Percentiles rank a stretch among this genome's conserved stretches.
Evolutionary conservation across 352 stramenopile species (phyloP).

Genomic region (Halophytophthora batemanensis): DNA sequence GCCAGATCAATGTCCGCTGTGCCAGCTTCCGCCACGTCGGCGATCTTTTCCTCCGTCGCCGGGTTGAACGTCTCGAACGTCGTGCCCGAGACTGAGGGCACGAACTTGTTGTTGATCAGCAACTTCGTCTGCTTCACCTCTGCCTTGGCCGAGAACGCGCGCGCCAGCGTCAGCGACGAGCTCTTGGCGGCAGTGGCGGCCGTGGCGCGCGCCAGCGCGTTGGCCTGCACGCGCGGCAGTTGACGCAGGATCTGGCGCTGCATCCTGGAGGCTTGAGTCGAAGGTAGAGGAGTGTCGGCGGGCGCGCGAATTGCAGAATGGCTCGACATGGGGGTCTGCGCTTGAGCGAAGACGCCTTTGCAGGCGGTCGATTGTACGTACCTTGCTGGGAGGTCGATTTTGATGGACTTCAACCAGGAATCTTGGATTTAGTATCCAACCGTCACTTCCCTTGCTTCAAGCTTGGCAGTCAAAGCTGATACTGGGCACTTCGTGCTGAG

Average conservation of each 20-base stretch:
- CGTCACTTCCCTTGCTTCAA: too few species aligned
- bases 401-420: too few species aligned
- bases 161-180: slow-evolving; percentile 17
- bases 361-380: too few species aligned
- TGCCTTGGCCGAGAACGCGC: slow-evolving; percentile 36
- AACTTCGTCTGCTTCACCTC: slow-evolving; percentile 70
- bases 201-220: slow-evolving; percentile 11
- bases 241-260: slow-evolving; percentile 52
- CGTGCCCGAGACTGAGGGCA: slow-evolving; percentile 53
- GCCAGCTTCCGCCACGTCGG: slow-evolving; percentile 53
- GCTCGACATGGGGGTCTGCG: too few species aligned
- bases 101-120: slow-evolving; percentile 87
- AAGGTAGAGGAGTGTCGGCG: slow-evolving; percentile 1
- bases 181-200: slow-evolving; percentile 18
- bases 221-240: slow-evolving; percentile 18
- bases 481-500: too few species aligned
- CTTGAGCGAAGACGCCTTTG: too few species aligned
- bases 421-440: too few species aligned
- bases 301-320: slow-evolving; percentile 24
- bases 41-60: slow-evolving; percentile 80
- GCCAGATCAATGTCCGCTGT: slow-evolving; percentile 70
- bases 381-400: too few species aligned
- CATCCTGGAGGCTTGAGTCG: slow-evolving; percentile 18
- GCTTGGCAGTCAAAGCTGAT: too few species aligned
- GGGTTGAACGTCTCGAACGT: slow-evolving; percentile 84